Conservation (phyloP, 352 stramenopile species). For the Vaucheria bursata region DNA sequence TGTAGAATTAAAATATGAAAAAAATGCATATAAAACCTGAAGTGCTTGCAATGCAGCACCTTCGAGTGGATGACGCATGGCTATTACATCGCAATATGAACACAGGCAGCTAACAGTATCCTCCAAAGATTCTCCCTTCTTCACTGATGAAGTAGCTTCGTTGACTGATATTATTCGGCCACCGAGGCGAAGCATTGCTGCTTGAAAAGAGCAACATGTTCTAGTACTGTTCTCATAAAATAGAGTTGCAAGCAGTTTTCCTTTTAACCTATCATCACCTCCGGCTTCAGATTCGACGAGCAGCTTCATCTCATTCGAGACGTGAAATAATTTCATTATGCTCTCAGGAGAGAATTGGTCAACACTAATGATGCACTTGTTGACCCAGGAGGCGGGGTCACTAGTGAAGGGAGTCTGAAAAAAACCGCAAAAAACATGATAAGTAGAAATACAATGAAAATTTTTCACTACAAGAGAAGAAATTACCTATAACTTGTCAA, state of each 20-base stretch:
- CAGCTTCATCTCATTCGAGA: conserved; percentile 28
- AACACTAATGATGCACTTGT: conserved; percentile 41
- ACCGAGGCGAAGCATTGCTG: conserved; percentile 89
- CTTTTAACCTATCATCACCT: conserved; percentile 17
- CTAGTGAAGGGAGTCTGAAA: conserved; percentile 33
- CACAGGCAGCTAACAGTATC: conserved; percentile 92
- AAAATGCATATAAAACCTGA: conserved; percentile 34
- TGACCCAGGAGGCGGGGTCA: conserved; percentile 24
- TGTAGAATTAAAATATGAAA: too few relatives aligned
- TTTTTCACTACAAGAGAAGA: neutral
- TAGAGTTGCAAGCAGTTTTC: conserved; percentile 77
- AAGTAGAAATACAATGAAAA: neutral
- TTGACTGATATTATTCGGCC: conserved; percentile 86
- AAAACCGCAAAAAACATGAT: neutral
- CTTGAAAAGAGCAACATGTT: conserved; percentile 94
- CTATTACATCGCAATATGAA: conserved; percentile 81
- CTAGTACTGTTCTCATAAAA: conserved; percentile 98
- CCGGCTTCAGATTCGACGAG: conserved; percentile 20
- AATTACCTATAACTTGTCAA: neutral
- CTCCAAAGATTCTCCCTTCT: conserved; percentile 92
- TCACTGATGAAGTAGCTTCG: conserved; percentile 78
- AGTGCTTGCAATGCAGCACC: conserved; percentile 51
- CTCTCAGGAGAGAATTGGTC: conserved; percentile 23
- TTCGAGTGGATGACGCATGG: conserved; percentile 84
- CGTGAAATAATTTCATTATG: conserved; percentile 25